A percentile compares a stretch with the other conserved stretches of the same genome.
phyloP scores from a whole-genome alignment of 106 monocot species.

The Platanthera zijinensis region DNA sequence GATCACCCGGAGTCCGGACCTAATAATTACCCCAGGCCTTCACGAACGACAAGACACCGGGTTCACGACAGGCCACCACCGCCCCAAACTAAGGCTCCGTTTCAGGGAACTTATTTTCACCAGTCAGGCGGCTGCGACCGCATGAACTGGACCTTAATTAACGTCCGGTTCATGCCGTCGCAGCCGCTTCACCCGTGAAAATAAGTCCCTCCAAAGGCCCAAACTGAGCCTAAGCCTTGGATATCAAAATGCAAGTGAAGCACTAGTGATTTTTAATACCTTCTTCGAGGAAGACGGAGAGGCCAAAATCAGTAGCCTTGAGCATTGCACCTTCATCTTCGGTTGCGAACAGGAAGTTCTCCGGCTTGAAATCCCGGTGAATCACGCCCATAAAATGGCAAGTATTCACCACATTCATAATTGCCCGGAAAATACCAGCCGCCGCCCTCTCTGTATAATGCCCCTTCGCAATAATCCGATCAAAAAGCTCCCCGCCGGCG shows the following conservation, averaged over 20 bases:
- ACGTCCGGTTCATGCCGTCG: too few relatives aligned
- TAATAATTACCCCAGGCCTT: too few relatives aligned
- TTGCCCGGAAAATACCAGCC: conserved; percentile 41
- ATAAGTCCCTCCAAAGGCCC: too few relatives aligned
- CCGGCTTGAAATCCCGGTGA: conserved; percentile 62
- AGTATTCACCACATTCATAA: conserved; percentile 50
- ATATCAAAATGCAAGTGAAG: background rate
- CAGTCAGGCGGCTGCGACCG: too few relatives aligned
- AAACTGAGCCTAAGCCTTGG: too few relatives aligned
- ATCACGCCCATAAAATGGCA: conserved; percentile 64
- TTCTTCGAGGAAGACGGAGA: conserved; percentile 62
- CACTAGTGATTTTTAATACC: conserved; percentile 15
- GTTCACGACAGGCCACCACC: too few relatives aligned
- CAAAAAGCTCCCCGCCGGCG: conserved; percentile 60
- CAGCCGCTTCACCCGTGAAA: too few relatives aligned
- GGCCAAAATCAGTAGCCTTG: conserved; percentile 64
- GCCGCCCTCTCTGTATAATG: conserved; percentile 56
- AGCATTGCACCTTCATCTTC: conserved; percentile 46
- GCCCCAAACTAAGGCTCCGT: too few relatives aligned
- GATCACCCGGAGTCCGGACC: too few relatives aligned
- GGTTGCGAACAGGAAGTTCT: conserved; percentile 51
- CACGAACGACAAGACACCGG: too few relatives aligned
- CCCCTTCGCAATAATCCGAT: conserved; percentile 47
- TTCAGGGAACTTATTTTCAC: too few relatives aligned
- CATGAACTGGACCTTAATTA: too few relatives aligned